Percentiles rank a stretch among this genome's conserved stretches.
Conservation (phyloP, 2,329 filamentous ascomycete genomes). For the Albophoma yamanashiensis region DNA sequence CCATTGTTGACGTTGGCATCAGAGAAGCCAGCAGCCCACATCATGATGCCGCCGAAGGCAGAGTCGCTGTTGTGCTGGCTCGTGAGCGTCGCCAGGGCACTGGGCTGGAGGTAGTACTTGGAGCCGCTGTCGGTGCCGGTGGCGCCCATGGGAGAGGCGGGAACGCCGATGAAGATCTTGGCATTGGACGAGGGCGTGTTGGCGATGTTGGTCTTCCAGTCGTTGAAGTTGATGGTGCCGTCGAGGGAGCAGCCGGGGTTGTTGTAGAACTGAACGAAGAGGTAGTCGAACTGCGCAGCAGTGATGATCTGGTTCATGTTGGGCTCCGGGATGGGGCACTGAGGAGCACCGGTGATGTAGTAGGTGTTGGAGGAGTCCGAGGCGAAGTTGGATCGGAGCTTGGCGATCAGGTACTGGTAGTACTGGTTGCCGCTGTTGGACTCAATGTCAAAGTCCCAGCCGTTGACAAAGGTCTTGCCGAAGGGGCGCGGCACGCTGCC, state of each 20-base stretch:
- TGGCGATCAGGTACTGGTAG: constrained; percentile 10
- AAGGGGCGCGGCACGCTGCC: constrained; percentile 8
- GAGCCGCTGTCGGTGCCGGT: constrained; percentile 20
- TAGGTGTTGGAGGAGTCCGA: constrained; percentile 13
- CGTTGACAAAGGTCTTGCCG: constrained; percentile 8
- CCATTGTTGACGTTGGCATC: constrained; percentile 21
- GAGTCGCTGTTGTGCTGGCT: constrained; percentile 14
- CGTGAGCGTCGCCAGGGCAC: constrained; percentile 17
- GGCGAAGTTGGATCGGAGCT: constrained; percentile 11
- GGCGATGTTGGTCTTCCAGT: constrained; percentile 15
- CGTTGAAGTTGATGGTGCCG: constrained; percentile 11
- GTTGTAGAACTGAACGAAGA: constrained; percentile 39
- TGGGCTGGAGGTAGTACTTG: constrained; percentile 23
- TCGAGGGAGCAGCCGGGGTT: constrained; percentile 26
- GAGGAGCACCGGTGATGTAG: constrained; percentile 35
- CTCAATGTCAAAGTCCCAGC: constrained; percentile 14
- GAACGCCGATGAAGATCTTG: constrained; percentile 18
- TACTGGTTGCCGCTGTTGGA: constrained; percentile 8
- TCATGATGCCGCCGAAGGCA: constrained; percentile 26
- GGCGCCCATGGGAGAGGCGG: constrained; percentile 19
- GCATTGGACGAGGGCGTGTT: constrained; percentile 13
- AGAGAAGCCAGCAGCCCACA: constrained; percentile 30
- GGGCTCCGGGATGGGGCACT: constrained; percentile 22
- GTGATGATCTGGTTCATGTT: constrained; percentile 32
- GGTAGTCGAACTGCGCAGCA: constrained; percentile 15